phyloP scores from a whole-genome alignment of 176 grass and related monocot species.

The Musa itinerans region DNA sequence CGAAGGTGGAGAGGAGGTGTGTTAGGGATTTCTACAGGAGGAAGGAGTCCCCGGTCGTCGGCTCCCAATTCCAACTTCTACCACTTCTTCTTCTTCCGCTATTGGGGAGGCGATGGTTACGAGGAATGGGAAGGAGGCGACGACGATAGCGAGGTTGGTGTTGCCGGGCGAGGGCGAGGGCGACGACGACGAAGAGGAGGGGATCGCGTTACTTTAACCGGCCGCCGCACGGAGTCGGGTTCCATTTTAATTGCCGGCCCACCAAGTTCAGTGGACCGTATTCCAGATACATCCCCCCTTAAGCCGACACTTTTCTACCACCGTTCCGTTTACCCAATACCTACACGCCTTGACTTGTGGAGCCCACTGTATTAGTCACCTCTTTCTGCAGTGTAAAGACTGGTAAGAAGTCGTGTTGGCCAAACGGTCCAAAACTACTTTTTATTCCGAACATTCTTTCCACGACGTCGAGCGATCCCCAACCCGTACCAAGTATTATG shows the following conservation, averaged over 20 bases:
- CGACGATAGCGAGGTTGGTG: not conserved
- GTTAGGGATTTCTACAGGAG: not conserved
- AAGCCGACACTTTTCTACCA: fast-evolving
- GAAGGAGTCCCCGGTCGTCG: not conserved
- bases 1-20: not conserved
- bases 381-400: no score
- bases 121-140: not conserved
- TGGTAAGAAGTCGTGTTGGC: no score
- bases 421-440: no score
- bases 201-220: not conserved
- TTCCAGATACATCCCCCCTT: not conserved
- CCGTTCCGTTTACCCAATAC: not conserved
- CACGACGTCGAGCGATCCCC: no score
- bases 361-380: no score
- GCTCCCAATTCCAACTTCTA: not conserved
- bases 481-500: no score
- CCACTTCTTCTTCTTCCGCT: not conserved
- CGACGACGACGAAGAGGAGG: not conserved
- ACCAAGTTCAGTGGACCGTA: not conserved
- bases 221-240: not conserved
- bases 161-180: no score
- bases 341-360: not conserved
- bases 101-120: no score
- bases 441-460: no score
- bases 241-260: not conserved